Evolutionary conservation across 768 basidiomycete species (phyloP).

Genomic region (Rossbeevera mucosa): DNA sequence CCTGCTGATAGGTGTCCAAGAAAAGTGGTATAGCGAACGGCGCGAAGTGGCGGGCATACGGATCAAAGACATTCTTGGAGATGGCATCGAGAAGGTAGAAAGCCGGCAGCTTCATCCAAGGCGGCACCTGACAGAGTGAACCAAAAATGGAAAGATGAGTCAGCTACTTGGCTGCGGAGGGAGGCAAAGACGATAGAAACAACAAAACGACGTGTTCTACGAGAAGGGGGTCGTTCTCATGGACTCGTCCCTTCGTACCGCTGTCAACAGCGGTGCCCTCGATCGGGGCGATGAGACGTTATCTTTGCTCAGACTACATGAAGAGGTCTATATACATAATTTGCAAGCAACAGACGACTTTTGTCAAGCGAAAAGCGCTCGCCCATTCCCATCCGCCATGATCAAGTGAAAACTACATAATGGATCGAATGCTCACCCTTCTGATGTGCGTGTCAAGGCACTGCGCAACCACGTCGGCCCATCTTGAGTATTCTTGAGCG

Average conservation of each 20-base stretch:
- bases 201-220: conserved; percentile 22
- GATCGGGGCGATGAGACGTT: conserved; percentile 29
- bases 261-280: conserved; percentile 32
- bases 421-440: conserved; percentile 62
- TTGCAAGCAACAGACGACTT: conserved; percentile 26
- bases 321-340: conserved; percentile 44
- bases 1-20: conserved; percentile 80
- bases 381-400: conserved; percentile 26
- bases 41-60: conserved; percentile 84
- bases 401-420: conserved; percentile 23
- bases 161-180: conserved; percentile 43
- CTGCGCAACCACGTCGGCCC: conserved; percentile 73
- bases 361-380: conserved; percentile 21
- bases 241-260: conserved; percentile 35
- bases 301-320: conserved; percentile 42
- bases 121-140: conserved; percentile 60
- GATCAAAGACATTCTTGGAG: conserved; percentile 92
- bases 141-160: conserved; percentile 51
- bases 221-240: conserved; percentile 31
- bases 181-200: conserved; percentile 30
- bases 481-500: conserved; percentile 81
- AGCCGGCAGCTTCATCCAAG: conserved; percentile 86
- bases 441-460: conserved; percentile 83
- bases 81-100: conserved; percentile 97
- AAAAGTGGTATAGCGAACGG: conserved; percentile 80